Evolutionary conservation across 352 stramenopile species (phyloP).

Genomic region (Globisporangium apiculatum): DNA sequence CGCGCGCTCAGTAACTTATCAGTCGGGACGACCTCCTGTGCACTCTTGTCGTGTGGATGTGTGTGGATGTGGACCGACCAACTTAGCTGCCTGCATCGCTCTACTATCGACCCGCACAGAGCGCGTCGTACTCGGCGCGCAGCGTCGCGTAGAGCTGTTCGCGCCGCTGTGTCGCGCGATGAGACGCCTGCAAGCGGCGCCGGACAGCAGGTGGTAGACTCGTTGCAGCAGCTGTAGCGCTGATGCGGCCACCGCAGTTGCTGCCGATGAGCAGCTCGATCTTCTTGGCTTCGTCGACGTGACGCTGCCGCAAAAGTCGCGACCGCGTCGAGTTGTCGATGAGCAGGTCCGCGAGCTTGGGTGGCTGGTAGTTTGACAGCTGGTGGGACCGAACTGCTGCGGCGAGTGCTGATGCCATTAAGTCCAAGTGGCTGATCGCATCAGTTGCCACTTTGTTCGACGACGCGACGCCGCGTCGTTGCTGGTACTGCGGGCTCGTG

Average conservation of each 20-base stretch:
- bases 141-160: constrained; percentile 30
- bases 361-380: constrained; percentile 9
- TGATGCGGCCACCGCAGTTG: constrained; percentile 48
- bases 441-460: background rate
- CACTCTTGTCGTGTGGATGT: too few relatives aligned
- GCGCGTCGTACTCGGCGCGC: constrained; percentile 37
- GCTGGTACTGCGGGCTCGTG: background rate
- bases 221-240: constrained; percentile 22
- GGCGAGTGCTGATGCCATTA: too few relatives aligned
- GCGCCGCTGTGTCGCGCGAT: constrained; percentile 28
- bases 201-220: constrained; percentile 49
- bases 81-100: too few relatives aligned
- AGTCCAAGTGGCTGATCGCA: background rate
- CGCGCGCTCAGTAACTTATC: constrained; percentile 16
- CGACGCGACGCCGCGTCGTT: background rate
- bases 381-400: too few relatives aligned
- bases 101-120: constrained; percentile 3
- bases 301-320: constrained; percentile 12
- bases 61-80: background rate
- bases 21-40: background rate
- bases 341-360: constrained; percentile 30
- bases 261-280: constrained; percentile 58
- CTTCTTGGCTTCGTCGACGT: constrained; percentile 53
- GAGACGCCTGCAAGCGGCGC: constrained; percentile 35
- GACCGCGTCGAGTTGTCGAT: constrained; percentile 40